Evolutionary conservation across 176 grass and related monocot genomes (phyloP), one percentile per base, ranked within the genome.

Genomic region (Hordeum marinum): DNA sequence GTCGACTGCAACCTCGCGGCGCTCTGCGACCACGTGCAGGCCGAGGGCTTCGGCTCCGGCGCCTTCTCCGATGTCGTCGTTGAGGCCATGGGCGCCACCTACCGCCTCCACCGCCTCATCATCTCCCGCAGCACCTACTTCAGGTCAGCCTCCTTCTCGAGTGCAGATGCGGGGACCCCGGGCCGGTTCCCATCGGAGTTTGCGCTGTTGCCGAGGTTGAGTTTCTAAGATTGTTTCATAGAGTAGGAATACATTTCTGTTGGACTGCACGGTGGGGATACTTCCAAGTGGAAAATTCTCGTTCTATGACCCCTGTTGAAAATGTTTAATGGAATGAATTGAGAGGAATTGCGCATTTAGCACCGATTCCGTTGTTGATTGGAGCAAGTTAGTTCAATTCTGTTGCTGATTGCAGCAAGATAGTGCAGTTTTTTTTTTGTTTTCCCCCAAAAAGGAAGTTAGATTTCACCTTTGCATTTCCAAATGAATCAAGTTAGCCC

Each of bases 41-140:
- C 90, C 32, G 96, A 99, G 75, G 93, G 96, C 0, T 99, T 99
- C 48, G 85, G 89, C 18, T 83, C 91, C 31, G 96, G 93, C 18
- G 88, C 93, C 18, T 99, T 99, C 78, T 99, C 91, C 34, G 96
- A 99, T 54, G 93, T 99, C 32, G 83, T 91, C 63, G 90, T 99
- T 17, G 80, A 99, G 89, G 96, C 93, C 72, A 94, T 94, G 96
- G 96, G 91, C 55, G 84, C 85, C 78, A 94, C 89, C 70, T 99
- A 99, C 84, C 80, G 69, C 24, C 96, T 96, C 84, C 93, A 99
- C 31, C 96, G 96, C 40, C 87, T 99, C 78, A 99, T 99, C 84
- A 92, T 99, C 37, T 99, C 96, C 21, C 93, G 96, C 46, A 96
- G 96, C 84, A 75, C 96, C 69, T 99, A 99, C 90, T 99, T 99